These are phyloP conservation scores for Sarocladium strictum DNA, from an alignment of 2,329 filamentous ascomycete genomes.

Conservation along the genomic window DNA sequence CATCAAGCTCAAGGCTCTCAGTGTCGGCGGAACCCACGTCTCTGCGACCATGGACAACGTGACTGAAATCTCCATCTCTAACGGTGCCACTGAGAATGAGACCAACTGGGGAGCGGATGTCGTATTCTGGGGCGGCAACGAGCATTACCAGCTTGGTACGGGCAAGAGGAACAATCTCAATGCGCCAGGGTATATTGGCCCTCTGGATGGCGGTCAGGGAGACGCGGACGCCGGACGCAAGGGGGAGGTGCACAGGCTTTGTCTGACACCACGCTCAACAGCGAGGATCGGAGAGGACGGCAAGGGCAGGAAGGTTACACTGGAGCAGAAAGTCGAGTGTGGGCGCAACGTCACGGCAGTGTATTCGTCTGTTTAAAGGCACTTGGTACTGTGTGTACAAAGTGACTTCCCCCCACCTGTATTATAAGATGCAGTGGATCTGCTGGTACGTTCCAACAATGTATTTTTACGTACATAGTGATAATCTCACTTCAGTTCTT, in stretches of 20 bases:
- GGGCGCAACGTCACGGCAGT: slow-evolving; percentile 76
- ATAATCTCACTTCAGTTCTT: slow-evolving; percentile 6
- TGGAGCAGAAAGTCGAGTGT: slow-evolving; percentile 87
- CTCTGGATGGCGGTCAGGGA: slow-evolving; percentile 57
- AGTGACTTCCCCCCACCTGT: neutral
- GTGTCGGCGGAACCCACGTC: slow-evolving; percentile 73
- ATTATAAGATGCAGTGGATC: slow-evolving; percentile 10
- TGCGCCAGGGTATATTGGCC: slow-evolving; percentile 71
- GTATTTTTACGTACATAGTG: neutral
- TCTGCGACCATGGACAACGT: slow-evolving; percentile 80
- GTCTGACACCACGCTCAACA: slow-evolving; percentile 72
- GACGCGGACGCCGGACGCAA: slow-evolving; percentile 55
- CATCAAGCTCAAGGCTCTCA: slow-evolving; percentile 69
- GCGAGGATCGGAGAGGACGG: slow-evolving; percentile 55
- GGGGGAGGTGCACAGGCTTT: slow-evolving; percentile 64
- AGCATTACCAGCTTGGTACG: slow-evolving; percentile 87
- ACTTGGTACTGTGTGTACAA: slow-evolving; percentile 2
- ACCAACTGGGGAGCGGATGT: slow-evolving; percentile 87
- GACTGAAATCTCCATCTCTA: slow-evolving; percentile 55
- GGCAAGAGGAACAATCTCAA: slow-evolving; percentile 79
- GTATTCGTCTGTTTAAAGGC: slow-evolving; percentile 59
- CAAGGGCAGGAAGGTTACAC: slow-evolving; percentile 60
- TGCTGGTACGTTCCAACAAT: neutral
- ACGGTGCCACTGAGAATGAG: slow-evolving; percentile 53
- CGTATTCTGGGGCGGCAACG: slow-evolving; percentile 92